A percentile compares a stretch with the other conserved stretches of the same genome.
phyloP scores from a whole-genome alignment of 805 yeast species.

The Millerago galiae region DNA sequence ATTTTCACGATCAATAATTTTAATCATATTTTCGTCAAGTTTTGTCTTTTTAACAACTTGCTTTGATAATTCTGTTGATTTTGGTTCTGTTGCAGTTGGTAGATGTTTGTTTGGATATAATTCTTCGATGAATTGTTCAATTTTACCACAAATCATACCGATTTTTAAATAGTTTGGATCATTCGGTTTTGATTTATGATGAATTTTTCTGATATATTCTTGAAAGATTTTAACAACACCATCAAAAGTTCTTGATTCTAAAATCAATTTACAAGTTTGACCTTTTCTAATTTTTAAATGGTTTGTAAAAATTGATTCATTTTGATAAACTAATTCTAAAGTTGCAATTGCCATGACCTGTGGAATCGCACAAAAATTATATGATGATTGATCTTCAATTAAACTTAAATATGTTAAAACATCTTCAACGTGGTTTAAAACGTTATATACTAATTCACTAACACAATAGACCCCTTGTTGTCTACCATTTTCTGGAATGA shows the following conservation, averaged over 20 bases:
- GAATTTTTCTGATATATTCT: conserved; percentile 66
- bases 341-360: conserved; percentile 99
- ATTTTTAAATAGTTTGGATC: conserved; percentile 85
- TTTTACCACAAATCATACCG: conserved; percentile 80
- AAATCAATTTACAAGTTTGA: conserved; percentile 68
- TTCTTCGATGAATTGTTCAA: conserved; percentile 81
- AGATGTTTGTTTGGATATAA: conserved; percentile 55
- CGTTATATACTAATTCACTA: conserved; percentile 73
- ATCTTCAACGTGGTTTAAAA: conserved; percentile 72
- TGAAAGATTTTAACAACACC: conserved; percentile 76
- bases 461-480: conserved; percentile 66
- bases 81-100: conserved; percentile 46
- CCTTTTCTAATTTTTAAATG: conserved; percentile 91
- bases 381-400: conserved; percentile 74
- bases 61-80: conserved; percentile 28
- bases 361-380: conserved; percentile 94
- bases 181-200: conserved; percentile 66
- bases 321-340: conserved; percentile 76
- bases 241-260: conserved; percentile 65
- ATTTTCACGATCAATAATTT: conserved; percentile 20
- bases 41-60: conserved; percentile 38
- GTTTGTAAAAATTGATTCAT: conserved; percentile 59
- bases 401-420: conserved; percentile 69
- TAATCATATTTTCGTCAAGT: conserved; percentile 31
- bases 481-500: conserved; percentile 41